Conservation (phyloP, 2,329 filamentous ascomycete genomes). For the Mycocentrospora acerina region DNA sequence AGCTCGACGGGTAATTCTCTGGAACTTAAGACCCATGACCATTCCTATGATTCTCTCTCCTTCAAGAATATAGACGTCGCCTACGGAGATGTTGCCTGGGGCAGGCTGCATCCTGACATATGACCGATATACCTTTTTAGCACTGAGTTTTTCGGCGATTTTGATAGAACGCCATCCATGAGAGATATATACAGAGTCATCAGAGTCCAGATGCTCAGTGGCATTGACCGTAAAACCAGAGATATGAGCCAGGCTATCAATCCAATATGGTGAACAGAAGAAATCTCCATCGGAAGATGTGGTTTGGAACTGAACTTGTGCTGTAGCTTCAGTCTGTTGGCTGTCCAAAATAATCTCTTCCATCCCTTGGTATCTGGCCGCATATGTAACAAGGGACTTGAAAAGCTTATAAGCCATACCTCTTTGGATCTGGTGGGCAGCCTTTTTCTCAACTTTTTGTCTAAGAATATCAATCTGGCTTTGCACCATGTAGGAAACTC, state of each 20-base stretch:
- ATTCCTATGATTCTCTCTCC: conserved; percentile 2
- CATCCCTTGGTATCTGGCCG: neutral
- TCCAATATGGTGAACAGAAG: conserved; percentile 8
- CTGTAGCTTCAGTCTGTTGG: neutral
- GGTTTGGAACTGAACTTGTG: neutral
- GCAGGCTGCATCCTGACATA: conserved; percentile 9
- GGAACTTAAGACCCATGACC: neutral
- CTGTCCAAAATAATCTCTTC: neutral
- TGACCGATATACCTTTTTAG: conserved; percentile 9
- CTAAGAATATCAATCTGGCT: too few relatives aligned
- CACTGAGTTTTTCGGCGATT: conserved; percentile 7
- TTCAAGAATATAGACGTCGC: conserved; percentile 13
- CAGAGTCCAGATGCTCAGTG: conserved; percentile 10
- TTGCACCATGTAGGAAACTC: too few relatives aligned
- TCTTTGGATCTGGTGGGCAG: too few relatives aligned
- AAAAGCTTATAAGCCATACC: conserved; percentile 1
- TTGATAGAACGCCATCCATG: conserved; percentile 21
- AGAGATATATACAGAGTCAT: conserved; percentile 16
- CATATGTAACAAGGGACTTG: neutral
- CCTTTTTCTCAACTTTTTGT: too few relatives aligned
- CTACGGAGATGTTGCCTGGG: conserved; percentile 7
- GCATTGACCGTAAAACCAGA: conserved; percentile 23
- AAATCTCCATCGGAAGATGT: conserved; percentile 2
- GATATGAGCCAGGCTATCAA: conserved; percentile 12
- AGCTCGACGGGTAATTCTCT: neutral